A percentile compares a stretch with the other conserved stretches of the same genome.
These are phyloP conservation scores for Oryza officinalis DNA, from an alignment of 176 grass and related monocot genomes.

Conservation along the genomic window DNA sequence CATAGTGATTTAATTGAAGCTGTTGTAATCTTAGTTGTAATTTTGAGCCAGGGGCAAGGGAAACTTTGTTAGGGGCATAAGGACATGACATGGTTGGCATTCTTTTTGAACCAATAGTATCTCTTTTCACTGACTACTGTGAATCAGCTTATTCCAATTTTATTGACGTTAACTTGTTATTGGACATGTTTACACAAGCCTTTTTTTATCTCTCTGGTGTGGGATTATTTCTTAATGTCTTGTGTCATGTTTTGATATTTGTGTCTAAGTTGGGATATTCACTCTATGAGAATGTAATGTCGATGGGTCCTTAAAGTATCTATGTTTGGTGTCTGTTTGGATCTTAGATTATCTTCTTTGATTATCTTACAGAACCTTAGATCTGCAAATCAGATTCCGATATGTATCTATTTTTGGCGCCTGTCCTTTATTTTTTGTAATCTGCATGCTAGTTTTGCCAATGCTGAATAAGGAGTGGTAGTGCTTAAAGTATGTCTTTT, in stretches of 20 bases:
- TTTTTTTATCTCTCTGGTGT: too few species aligned
- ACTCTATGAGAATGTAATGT: neutral
- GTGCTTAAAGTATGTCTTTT: neutral
- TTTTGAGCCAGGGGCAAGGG: neutral
- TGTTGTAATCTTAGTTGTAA: constrained; percentile 28
- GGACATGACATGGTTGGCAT: neutral
- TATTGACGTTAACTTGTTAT: too few species aligned
- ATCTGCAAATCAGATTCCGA: neutral
- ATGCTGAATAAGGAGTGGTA: neutral
- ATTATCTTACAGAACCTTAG: neutral
- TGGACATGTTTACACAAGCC: too few species aligned
- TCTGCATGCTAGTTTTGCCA: neutral
- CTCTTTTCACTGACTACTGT: too few species aligned
- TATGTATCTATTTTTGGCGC: neutral
- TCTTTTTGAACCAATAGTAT: too few species aligned
- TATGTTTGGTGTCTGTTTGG: too few species aligned
- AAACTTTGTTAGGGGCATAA: constrained; percentile 46
- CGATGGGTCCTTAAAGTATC: neutral
- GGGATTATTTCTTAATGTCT: neutral
- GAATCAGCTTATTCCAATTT: too few species aligned
- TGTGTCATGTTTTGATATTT: neutral
- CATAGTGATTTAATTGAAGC: constrained; percentile 15
- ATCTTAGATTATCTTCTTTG: neutral
- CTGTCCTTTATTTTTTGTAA: neutral
- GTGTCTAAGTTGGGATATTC: neutral